phyloP scores from a whole-genome alignment of 345 rosid species.

The Eucalyptus paniculata region DNA sequence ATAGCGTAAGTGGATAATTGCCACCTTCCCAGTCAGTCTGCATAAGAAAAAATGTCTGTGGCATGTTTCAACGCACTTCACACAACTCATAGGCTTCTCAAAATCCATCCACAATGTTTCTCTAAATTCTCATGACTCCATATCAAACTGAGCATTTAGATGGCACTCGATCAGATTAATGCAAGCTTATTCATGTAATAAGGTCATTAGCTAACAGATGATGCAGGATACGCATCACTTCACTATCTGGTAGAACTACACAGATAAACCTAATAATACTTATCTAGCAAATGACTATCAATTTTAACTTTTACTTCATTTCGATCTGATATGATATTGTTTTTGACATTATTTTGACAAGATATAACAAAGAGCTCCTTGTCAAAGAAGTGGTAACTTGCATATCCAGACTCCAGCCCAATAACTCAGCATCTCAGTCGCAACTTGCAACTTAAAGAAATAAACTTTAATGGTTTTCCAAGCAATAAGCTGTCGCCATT shows the following conservation, averaged over 20 bases:
- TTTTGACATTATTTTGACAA: neutral
- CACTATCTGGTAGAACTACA: neutral
- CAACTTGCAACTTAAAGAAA: neutral
- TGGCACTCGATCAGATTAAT: neutral
- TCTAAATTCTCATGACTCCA: neutral
- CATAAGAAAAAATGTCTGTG: neutral
- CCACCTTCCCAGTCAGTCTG: slow-evolving; percentile 96
- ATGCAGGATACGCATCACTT: neutral
- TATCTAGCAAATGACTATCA: neutral
- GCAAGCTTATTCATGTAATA: neutral
- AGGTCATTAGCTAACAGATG: neutral
- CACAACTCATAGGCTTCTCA: neutral
- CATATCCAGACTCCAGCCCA: neutral
- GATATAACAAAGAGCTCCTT: neutral
- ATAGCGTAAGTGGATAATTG: slow-evolving; percentile 57
- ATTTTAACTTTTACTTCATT: neutral
- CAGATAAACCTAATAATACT: neutral
- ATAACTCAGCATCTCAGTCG: neutral
- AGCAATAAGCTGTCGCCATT: neutral
- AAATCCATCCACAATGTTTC: neutral
- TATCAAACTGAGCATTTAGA: neutral
- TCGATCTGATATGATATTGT: neutral
- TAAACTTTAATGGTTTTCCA: neutral
- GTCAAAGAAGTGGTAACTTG: neutral
- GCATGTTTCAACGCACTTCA: neutral